A percentile compares a stretch with the other conserved stretches of the same genome.
These are phyloP conservation scores for Talaromyces sp. DNA, from an alignment of 2,329 filamentous ascomycete genomes.

Conservation along the genomic window DNA sequence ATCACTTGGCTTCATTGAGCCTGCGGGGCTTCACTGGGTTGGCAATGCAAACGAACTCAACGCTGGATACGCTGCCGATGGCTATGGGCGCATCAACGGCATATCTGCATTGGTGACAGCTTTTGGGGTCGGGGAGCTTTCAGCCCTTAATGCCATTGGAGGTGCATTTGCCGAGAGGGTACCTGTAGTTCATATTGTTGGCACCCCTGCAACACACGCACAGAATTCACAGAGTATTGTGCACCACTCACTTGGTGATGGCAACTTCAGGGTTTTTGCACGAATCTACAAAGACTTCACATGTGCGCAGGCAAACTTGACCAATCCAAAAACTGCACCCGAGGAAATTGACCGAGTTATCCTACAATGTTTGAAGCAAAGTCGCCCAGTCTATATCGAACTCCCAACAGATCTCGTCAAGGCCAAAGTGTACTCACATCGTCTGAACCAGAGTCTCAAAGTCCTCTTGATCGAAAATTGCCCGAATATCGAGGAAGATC, in stretches of 20 bases:
- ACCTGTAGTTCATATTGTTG: constrained; percentile 61
- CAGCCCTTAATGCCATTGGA: constrained; percentile 68
- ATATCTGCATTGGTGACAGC: constrained; percentile 68
- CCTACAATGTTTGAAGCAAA: constrained; percentile 67
- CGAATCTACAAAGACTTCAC: constrained; percentile 72
- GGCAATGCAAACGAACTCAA: constrained; percentile 69
- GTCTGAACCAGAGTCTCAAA: background rate
- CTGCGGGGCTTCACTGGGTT: constrained; percentile 59
- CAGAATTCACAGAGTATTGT: constrained; percentile 45
- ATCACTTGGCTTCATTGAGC: constrained; percentile 61
- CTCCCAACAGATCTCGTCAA: constrained; percentile 77
- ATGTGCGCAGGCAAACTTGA: constrained; percentile 66
- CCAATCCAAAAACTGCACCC: constrained; percentile 54
- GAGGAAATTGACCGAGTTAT: constrained; percentile 73
- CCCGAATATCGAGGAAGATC: background rate
- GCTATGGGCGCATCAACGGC: constrained; percentile 69
- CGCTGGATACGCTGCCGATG: constrained; percentile 72
- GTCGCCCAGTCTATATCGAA: constrained; percentile 77
- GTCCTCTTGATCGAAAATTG: background rate
- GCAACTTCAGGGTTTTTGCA: constrained; percentile 77
- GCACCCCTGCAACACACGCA: constrained; percentile 45
- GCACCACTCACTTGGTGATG: constrained; percentile 70
- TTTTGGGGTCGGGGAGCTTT: constrained; percentile 65
- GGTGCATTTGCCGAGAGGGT: constrained; percentile 72
- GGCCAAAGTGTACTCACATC: constrained; percentile 54